Conservation (phyloP, 192 early-diverging fungal species). For the Geranomyces michiganensis region DNA sequence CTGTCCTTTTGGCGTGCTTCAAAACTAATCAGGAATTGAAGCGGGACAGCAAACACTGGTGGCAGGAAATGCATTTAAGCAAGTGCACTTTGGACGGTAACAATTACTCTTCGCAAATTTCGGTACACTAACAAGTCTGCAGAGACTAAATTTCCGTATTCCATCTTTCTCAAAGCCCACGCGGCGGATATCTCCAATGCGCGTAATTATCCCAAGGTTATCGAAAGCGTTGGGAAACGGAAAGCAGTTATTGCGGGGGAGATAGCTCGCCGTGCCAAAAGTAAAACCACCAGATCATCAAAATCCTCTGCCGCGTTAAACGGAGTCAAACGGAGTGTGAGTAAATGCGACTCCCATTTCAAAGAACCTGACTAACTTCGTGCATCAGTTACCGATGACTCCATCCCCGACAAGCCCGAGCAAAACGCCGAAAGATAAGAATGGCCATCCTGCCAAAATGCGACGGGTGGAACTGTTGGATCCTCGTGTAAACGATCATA, state of each 20-base stretch:
- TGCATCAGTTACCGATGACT: not conserved
- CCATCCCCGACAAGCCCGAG: constrained; percentile 14
- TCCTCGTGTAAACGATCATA: no score
- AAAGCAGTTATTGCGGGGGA: not conserved
- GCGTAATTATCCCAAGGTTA: not conserved
- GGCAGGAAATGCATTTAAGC: not conserved
- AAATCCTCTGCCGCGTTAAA: not conserved
- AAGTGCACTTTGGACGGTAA: constrained; percentile 6
- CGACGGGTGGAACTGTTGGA: no score
- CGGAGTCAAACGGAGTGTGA: not conserved
- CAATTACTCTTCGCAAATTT: not conserved
- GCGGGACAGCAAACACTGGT: not conserved
- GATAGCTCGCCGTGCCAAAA: not conserved
- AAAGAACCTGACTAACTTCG: no score
- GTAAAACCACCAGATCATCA: not conserved
- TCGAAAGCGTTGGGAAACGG: not conserved
- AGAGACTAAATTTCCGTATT: not conserved
- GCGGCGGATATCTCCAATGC: constrained; percentile 13
- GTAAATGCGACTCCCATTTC: no score
- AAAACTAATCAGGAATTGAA: constrained; percentile 2
- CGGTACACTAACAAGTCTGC: not conserved
- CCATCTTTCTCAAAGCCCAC: not conserved
- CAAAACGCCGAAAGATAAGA: constrained; percentile 2
- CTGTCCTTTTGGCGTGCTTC: constrained; percentile 16
- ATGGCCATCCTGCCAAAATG: not conserved